phyloP scores from a whole-genome alignment of 805 yeast species.

The Candida maris region DNA sequence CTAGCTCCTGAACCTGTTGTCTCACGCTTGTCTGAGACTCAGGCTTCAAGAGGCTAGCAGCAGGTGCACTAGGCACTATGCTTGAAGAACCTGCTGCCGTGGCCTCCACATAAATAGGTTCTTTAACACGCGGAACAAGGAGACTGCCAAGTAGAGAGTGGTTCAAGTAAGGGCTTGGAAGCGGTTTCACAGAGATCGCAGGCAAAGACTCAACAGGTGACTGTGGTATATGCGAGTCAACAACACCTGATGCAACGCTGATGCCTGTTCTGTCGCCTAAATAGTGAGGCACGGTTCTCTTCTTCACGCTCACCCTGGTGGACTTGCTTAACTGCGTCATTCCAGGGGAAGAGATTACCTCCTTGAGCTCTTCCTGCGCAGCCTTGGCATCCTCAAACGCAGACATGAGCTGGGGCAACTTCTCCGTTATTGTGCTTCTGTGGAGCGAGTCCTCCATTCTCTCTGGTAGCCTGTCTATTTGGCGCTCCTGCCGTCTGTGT shows the following conservation, averaged over 20 bases:
- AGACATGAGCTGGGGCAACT: constrained; percentile 60
- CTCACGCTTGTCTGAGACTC: no score
- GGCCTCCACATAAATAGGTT: constrained; percentile 27
- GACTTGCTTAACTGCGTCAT: constrained; percentile 3
- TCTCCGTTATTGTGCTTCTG: constrained; percentile 56
- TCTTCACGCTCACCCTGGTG: constrained; percentile 2
- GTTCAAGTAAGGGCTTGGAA: constrained; percentile 14
- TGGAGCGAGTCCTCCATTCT: constrained; percentile 32
- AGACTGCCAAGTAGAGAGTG: constrained; percentile 17
- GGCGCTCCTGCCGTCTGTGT: constrained; percentile 10
- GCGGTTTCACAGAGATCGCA: constrained; percentile 1
- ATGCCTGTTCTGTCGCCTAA: constrained; percentile 56
- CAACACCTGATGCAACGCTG: constrained; percentile 52
- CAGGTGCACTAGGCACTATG: no score
- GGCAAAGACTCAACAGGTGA: constrained; percentile 1
- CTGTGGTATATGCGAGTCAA: background rate
- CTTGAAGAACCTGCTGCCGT: no score
- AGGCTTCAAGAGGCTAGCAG: no score
- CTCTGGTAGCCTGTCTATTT: constrained; percentile 5
- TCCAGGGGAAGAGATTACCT: constrained; percentile 10
- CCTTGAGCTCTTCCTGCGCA: constrained; percentile 48
- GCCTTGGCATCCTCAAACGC: constrained; percentile 64
- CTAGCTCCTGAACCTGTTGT: no score
- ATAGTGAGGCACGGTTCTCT: constrained; percentile 1
- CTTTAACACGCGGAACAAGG: constrained; percentile 22